phyloP scores from a whole-genome alignment of 129 eudicot species.

The Helichrysum umbraculigerum region DNA sequence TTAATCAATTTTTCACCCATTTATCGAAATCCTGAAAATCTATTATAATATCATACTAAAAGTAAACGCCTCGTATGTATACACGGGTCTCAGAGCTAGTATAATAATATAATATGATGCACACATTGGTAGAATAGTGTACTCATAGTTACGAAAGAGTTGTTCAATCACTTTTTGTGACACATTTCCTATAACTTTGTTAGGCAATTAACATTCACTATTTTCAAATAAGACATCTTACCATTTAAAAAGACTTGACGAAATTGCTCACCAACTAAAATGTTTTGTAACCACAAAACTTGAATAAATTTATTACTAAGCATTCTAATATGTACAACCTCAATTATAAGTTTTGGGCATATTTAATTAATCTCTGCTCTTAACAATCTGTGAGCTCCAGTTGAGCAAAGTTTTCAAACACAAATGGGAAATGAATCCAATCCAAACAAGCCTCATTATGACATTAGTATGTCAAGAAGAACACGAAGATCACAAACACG shows the following conservation, averaged over 20 bases:
- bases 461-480: constrained; percentile 67
- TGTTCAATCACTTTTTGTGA: neutral
- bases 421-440: constrained; percentile 54
- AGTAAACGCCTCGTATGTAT: too few relatives aligned
- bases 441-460: constrained; percentile 44
- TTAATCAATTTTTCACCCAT: too few relatives aligned
- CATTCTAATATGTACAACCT: constrained; percentile 17
- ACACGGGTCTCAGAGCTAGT: too few relatives aligned
- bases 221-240: constrained; percentile 42
- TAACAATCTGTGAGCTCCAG: neutral
- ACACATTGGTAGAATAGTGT: too few relatives aligned
- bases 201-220: constrained; percentile 26
- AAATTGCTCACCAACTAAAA: constrained; percentile 39
- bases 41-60: too few relatives aligned
- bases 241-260: constrained; percentile 37
- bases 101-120: too few relatives aligned
- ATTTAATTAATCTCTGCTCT: neutral
- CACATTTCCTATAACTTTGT: constrained; percentile 16
- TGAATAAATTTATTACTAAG: constrained; percentile 23
- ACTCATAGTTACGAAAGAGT: neutral
- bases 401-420: neutral
- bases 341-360: neutral
- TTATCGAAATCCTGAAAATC: too few relatives aligned
- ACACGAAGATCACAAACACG: constrained; percentile 50
- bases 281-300: constrained; percentile 17